Percentiles rank a stretch among this genome's conserved stretches.
These are phyloP conservation scores for Sphaerulina musiva DNA, from an alignment of 2,329 filamentous ascomycete species.

Conservation along the genomic window DNA sequence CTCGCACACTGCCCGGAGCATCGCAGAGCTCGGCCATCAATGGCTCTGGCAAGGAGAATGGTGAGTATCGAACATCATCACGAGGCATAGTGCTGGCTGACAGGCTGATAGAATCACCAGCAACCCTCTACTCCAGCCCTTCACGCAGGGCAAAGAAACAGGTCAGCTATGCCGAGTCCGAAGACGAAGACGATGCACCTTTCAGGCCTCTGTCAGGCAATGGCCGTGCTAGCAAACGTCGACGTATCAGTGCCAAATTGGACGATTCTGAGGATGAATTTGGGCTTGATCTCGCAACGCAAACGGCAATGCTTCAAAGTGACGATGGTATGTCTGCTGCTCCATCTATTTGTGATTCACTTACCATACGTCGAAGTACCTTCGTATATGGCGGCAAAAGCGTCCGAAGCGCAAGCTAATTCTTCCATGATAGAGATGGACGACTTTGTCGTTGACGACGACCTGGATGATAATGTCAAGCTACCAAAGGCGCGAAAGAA, in stretches of 20 bases:
- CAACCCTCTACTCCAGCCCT: constrained; percentile 59
- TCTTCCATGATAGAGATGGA: constrained; percentile 56
- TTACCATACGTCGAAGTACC: constrained; percentile 20
- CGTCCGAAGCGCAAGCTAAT: constrained; percentile 13
- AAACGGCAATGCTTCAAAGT: constrained; percentile 49
- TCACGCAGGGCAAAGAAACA: constrained; percentile 65
- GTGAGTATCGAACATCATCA: constrained; percentile 28
- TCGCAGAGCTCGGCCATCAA: constrained; percentile 45
- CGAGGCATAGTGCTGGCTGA: constrained; percentile 37
- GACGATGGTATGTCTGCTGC: constrained; percentile 50
- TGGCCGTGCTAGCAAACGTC: constrained; percentile 49
- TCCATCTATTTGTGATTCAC: constrained; percentile 4
- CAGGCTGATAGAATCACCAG: constrained; percentile 40
- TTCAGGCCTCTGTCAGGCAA: constrained; percentile 51
- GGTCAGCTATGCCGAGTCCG: constrained; percentile 80
- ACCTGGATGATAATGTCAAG: constrained; percentile 63
- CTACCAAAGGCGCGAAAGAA: constrained; percentile 57
- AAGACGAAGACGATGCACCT: constrained; percentile 66
- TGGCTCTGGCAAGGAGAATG: constrained; percentile 50
- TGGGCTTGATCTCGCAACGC: constrained; percentile 51
- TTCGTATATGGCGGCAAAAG: constrained; percentile 4
- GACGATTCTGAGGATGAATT: constrained; percentile 66
- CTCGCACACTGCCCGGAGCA: constrained; percentile 19
- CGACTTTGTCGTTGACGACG: constrained; percentile 82
- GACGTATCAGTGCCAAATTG: constrained; percentile 57